phyloP scores from a whole-genome alignment of 352 stramenopile species.

The Pythium phragmiticola region DNA sequence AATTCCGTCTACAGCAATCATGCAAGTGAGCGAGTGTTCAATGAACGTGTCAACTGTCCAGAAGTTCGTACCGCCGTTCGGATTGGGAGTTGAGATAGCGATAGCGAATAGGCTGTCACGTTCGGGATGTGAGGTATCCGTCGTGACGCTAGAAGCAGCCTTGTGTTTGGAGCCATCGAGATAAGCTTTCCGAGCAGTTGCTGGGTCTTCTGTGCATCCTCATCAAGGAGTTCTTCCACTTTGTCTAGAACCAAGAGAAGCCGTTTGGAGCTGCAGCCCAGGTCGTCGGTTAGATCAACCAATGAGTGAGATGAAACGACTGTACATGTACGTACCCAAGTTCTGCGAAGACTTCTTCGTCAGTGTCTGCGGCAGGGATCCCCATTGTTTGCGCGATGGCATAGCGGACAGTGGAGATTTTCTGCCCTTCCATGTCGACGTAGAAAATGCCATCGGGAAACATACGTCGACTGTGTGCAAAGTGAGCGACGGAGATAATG shows the following conservation, averaged over 20 bases:
- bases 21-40: background rate
- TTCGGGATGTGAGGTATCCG: constrained; percentile 76
- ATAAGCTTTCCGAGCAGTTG: constrained; percentile 70
- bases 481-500: constrained; percentile 78
- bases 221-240: constrained; percentile 74
- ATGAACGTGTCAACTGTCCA: background rate
- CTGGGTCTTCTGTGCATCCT: constrained; percentile 72
- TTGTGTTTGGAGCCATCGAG: constrained; percentile 63
- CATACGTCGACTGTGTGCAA: constrained; percentile 74
- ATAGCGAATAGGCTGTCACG: constrained; percentile 75
- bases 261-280: constrained; percentile 42
- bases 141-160: constrained; percentile 66
- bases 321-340: constrained; percentile 32
- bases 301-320: no score
- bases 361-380: constrained; percentile 65
- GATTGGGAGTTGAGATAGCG: constrained; percentile 67
- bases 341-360: constrained; percentile 80
- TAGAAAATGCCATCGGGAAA: constrained; percentile 83
- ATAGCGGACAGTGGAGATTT: constrained; percentile 76
- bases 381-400: constrained; percentile 79
- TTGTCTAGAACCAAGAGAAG: constrained; percentile 81
- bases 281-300: background rate
- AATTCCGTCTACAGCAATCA: constrained; percentile 52
- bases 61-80: constrained; percentile 50
- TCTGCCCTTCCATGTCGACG: constrained; percentile 80